Conservation (phyloP, 2,329 filamentous ascomycete species). For the Colletotrichum filicis region DNA sequence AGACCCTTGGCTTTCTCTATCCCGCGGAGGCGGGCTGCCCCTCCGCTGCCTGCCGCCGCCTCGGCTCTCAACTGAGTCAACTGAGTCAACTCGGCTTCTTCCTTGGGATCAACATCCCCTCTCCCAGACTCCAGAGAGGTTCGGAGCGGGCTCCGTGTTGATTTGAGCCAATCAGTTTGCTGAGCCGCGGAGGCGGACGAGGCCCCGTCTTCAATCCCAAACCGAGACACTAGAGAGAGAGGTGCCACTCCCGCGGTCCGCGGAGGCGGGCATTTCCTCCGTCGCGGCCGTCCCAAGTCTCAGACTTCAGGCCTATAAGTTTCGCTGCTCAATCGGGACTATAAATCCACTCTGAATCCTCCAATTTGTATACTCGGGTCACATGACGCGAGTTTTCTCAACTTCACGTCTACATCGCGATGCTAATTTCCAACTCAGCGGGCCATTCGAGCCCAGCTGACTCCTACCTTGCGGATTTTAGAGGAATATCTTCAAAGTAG, state of each 20-base stretch:
- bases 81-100: too few species aligned
- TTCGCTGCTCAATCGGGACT: not conserved
- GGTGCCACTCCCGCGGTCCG: too few species aligned
- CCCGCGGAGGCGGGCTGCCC: not conserved
- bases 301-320: not conserved
- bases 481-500: too few species aligned
- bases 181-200: not conserved
- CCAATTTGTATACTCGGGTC: not conserved
- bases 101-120: too few species aligned
- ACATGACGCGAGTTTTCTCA: not conserved
- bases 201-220: not conserved
- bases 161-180: not conserved
- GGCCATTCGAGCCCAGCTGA: too few species aligned
- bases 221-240: not conserved
- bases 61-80: too few species aligned
- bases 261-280: not conserved
- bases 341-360: not conserved
- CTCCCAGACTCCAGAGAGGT: not conserved
- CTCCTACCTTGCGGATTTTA: too few species aligned
- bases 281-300: not conserved
- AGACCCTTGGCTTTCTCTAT: not conserved
- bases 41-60: not conserved
- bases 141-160: not conserved
- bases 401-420: not conserved
- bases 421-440: not conserved